phyloP scores from a whole-genome alignment of 192 early-diverging fungal genomes.

The Glomus cerebriforme region DNA sequence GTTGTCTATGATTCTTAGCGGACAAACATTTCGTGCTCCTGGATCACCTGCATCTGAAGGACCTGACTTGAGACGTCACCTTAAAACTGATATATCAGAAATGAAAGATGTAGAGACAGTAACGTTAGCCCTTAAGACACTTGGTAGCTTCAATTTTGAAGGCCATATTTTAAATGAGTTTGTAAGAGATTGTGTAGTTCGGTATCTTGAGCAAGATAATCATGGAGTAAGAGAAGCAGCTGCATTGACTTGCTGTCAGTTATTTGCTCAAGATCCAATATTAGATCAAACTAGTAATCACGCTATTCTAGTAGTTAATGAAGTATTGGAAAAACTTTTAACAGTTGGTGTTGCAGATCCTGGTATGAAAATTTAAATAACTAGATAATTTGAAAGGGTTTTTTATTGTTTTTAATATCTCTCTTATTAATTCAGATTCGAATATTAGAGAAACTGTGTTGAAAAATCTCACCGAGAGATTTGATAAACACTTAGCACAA shows the following conservation, averaged over 20 bases:
- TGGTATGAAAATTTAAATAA: background rate
- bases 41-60: constrained; percentile 61
- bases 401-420: background rate
- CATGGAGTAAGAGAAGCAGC: constrained; percentile 81
- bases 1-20: constrained; percentile 82
- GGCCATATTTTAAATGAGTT: constrained; percentile 83
- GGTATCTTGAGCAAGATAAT: constrained; percentile 80
- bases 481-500: constrained; percentile 89
- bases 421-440: constrained; percentile 51
- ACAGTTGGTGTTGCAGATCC: constrained; percentile 87
- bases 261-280: constrained; percentile 81
- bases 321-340: constrained; percentile 87
- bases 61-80: constrained; percentile 32
- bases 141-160: constrained; percentile 88
- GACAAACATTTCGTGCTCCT: constrained; percentile 76
- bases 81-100: constrained; percentile 44
- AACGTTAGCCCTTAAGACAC: constrained; percentile 78
- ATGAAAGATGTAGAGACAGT: constrained; percentile 71
- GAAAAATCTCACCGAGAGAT: constrained; percentile 74
- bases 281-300: constrained; percentile 75
- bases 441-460: constrained; percentile 78
- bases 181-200: constrained; percentile 81
- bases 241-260: constrained; percentile 79
- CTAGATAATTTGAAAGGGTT: too few relatives aligned
- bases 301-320: constrained; percentile 80